phyloP scores from a whole-genome alignment of 2,329 filamentous ascomycete species.

The Dryadomyces sulphureus region DNA sequence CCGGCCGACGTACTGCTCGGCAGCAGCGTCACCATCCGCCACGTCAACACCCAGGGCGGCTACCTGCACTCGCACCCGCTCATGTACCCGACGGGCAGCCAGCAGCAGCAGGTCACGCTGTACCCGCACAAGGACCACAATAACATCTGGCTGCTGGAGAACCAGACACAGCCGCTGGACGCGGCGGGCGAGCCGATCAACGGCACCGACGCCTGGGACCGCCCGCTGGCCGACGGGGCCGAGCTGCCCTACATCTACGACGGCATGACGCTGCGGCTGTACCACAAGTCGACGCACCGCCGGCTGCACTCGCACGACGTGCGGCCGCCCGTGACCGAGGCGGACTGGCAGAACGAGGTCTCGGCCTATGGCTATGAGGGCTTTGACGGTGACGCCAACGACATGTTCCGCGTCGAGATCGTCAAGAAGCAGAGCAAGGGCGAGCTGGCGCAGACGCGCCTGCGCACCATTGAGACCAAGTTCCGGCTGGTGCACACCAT shows the following conservation, averaged over 20 bases:
- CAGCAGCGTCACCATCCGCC: conserved; percentile 71
- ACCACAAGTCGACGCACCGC: conserved; percentile 70
- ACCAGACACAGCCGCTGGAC: conserved; percentile 81
- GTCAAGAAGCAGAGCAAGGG: conserved; percentile 77
- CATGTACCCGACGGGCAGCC: conserved; percentile 96
- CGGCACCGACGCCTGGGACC: conserved; percentile 75
- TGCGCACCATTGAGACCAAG: conserved; percentile 92
- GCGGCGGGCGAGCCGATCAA: conserved; percentile 62
- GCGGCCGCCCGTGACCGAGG: conserved; percentile 70
- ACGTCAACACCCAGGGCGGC: conserved; percentile 94
- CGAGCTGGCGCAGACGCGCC: conserved; percentile 61
- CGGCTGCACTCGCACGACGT: conserved; percentile 94
- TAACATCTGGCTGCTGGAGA: conserved; percentile 88
- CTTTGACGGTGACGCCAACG: conserved; percentile 92
- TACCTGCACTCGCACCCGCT: conserved; percentile 93
- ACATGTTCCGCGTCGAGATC: conserved; percentile 90
- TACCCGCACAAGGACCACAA: conserved; percentile 99
- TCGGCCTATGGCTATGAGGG: conserved; percentile 96
- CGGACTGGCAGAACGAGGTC: conserved; percentile 89
- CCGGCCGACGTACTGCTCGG: conserved; percentile 84
- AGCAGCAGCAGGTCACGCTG: conserved; percentile 96
- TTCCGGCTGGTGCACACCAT: conserved; percentile 92
- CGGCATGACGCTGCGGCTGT: conserved; percentile 67
- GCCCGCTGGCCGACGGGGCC: conserved; percentile 33
- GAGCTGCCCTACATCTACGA: conserved; percentile 53